A percentile compares a stretch with the other conserved stretches of the same genome.
phyloP scores from a whole-genome alignment of 768 basidiomycete genomes.

The Leccinum arenicola region DNA sequence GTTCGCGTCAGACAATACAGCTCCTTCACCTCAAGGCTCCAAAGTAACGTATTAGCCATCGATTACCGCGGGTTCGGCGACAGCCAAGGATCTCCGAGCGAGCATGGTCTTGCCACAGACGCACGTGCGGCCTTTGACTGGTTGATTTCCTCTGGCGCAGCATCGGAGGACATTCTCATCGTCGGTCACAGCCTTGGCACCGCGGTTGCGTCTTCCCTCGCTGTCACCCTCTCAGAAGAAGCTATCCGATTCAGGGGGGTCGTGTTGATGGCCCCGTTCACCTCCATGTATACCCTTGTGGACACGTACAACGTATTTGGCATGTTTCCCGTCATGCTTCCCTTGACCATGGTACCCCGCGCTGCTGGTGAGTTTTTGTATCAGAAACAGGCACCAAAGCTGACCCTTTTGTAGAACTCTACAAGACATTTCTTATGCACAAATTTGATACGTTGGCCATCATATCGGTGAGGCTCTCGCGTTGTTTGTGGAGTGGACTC shows the following conservation, averaged over 20 bases:
- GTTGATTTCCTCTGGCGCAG: conserved; percentile 58
- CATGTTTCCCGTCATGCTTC: conserved; percentile 67
- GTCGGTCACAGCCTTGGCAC: conserved; percentile 91
- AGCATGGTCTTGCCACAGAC: conserved; percentile 69
- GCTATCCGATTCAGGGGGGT: conserved; percentile 42
- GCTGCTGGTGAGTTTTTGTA: conserved; percentile 47
- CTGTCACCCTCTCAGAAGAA: conserved; percentile 46
- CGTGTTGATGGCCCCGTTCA: conserved; percentile 56
- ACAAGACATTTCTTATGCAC: conserved; percentile 53
- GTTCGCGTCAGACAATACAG: conserved; percentile 70
- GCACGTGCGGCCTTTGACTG: conserved; percentile 81
- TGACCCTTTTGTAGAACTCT: conserved; percentile 40
- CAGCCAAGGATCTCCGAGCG: conserved; percentile 74
- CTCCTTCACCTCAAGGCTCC: conserved; percentile 60
- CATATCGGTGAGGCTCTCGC: conserved; percentile 48
- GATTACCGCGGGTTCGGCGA: conserved; percentile 95
- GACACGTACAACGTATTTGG: conserved; percentile 68
- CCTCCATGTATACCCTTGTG: conserved; percentile 55
- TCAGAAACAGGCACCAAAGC: neutral
- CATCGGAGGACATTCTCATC: conserved; percentile 59
- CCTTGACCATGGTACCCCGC: conserved; percentile 61
- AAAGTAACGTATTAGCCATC: conserved; percentile 75
- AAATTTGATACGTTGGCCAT: conserved; percentile 62
- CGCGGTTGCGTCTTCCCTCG: conserved; percentile 59
- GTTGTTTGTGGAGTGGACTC: neutral